Evolutionary conservation across 257 asterid species (phyloP).

Genomic region (Solanum pennellii): DNA sequence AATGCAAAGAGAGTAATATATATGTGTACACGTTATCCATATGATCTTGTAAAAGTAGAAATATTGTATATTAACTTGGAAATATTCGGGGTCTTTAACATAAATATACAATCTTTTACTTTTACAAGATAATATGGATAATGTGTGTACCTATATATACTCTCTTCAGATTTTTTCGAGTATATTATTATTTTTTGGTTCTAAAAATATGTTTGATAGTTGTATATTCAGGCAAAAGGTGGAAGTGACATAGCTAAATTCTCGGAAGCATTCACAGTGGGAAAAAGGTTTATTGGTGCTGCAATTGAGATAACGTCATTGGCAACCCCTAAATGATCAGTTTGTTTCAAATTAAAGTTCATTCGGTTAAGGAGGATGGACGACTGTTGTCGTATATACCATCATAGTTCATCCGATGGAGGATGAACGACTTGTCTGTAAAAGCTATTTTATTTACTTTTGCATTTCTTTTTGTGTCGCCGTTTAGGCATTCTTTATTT

Average conservation of each 20-base stretch:
- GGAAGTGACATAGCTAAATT: constrained; percentile 7
- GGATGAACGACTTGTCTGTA: background rate
- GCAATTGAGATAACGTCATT: constrained; percentile 49
- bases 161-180: background rate
- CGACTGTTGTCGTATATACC: no score
- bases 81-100: background rate
- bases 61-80: no score
- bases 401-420: no score
- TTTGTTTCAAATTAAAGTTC: no score
- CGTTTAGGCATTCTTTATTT: no score
- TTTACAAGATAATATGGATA: background rate
- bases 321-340: constrained; percentile 13
- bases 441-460: background rate
- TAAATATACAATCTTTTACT: background rate
- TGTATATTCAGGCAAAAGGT: constrained; percentile 31
- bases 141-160: background rate
- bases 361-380: no score
- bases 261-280: constrained; percentile 32
- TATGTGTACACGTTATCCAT: background rate
- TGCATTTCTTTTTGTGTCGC: background rate
- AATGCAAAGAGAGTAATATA: background rate
- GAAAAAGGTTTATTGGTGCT: constrained; percentile 53
- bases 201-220: background rate
- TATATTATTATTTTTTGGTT: background rate
- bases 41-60: background rate